Evolutionary conservation across 2,329 filamentous ascomycete genomes (phyloP), one percentile per base, ranked within the genome.

Genomic region (Nemania abortiva): DNA sequence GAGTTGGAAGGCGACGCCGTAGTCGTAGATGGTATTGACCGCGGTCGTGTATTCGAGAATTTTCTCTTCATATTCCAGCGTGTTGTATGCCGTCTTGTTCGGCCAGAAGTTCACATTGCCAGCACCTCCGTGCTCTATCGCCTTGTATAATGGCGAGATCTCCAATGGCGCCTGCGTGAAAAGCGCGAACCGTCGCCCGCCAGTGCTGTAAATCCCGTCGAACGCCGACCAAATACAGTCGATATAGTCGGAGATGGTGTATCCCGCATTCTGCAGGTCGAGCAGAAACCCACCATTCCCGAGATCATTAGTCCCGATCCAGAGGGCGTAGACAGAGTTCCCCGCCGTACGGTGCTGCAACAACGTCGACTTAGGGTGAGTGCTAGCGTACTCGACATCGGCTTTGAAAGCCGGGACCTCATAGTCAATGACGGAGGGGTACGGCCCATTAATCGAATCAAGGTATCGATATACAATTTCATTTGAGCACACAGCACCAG

Each of bases 241-340:
- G 2, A 89, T 84, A 75, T 90, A 94, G 75, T 90, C 86, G 1
- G 84, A 82, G 20, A 77, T 66, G 6, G 94, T 84, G 1, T 87
- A 90, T 27, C 88, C 89, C 0, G 81, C 74, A 4, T 85, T 79
- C 76, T 93, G 90, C 27, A 83, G 84, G 76, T 93, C 90, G 4
- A 86, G 88, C 37, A 95, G 78, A 76, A 94, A 91, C 9, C 86
- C 90, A 60, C 84, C 80, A 65, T 83, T 84, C 24, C 92, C 92
- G 10, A 95, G 82, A 75, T 96, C 92, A 76, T 95, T 95, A 27
- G 92, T 94, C 2, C 92, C 92, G 74, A 95, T 94, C 91, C 91
- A 95, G 59, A 95, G 86, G 0, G 89, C 85, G 75, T 94, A 95
- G 2, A 93, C 89, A 0, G 91, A 93, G 70, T 90, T 89, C 34